Evolutionary conservation across 352 stramenopile genomes (phyloP).

Genomic region (Pythium folliculosum): DNA sequence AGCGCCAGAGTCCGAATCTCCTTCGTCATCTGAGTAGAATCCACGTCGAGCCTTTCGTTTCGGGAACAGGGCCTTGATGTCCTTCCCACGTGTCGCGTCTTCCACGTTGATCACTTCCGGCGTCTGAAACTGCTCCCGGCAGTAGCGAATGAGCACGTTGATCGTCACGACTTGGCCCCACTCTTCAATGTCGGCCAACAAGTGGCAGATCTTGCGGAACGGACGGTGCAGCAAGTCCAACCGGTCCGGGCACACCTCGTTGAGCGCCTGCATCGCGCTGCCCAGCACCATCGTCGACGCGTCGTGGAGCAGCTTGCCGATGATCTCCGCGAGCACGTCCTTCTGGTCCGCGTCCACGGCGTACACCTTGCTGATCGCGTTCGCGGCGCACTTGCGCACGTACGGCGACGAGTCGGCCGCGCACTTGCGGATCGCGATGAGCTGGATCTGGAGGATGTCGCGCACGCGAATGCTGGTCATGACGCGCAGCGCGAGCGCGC

Average conservation of each 20-base stretch:
- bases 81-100: constrained; percentile 28
- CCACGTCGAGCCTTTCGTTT: constrained; percentile 84
- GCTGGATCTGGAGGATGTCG: constrained; percentile 99
- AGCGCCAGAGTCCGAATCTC: constrained; percentile 70
- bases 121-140: constrained; percentile 93
- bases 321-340: constrained; percentile 92
- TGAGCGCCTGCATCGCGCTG: constrained; percentile 93
- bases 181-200: constrained; percentile 98
- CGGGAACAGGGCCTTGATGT: constrained; percentile 57
- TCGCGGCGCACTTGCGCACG: constrained; percentile 97
- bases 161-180: constrained; percentile 97
- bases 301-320: constrained; percentile 94
- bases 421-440: constrained; percentile 94
- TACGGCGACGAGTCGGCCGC: constrained; percentile 94
- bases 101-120: constrained; percentile 55
- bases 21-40: constrained; percentile 98
- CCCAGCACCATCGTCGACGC: constrained; percentile 97
- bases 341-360: constrained; percentile 88
- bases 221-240: constrained; percentile 94
- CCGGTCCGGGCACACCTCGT: constrained; percentile 95
- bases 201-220: constrained; percentile 97
- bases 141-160: constrained; percentile 95
- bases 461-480: constrained; percentile 98
- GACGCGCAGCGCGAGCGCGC: constrained; percentile 93
- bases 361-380: constrained; percentile 95